Evolutionary conservation across 2,329 filamentous ascomycete species (phyloP).

Genomic region (Xylaria sp.): DNA sequence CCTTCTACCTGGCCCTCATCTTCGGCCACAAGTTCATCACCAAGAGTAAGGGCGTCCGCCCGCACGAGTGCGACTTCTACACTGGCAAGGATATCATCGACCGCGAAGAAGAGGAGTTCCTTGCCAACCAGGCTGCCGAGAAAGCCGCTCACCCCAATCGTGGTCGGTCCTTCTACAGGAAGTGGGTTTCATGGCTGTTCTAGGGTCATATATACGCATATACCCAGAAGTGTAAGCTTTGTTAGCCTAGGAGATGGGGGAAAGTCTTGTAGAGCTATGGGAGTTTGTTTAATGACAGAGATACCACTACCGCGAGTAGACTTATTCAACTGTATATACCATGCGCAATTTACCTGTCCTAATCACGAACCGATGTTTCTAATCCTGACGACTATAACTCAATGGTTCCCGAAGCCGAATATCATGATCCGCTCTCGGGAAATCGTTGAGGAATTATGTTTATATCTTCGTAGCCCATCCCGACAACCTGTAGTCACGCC

Average conservation of each 20-base stretch:
- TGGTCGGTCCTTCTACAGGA: conserved; percentile 66
- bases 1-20: conserved; percentile 76
- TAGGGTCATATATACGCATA: conserved; percentile 50
- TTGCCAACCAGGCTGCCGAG: conserved; percentile 63
- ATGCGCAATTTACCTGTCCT: neutral
- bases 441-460: neutral
- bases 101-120: conserved; percentile 75
- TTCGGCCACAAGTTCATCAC: conserved; percentile 73
- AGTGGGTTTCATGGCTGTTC: conserved; percentile 70
- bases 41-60: conserved; percentile 64
- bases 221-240: neutral
- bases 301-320: conserved; percentile 30
- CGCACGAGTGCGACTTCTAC: conserved; percentile 74
- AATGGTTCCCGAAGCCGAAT: neutral
- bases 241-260: neutral
- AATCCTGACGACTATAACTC: neutral
- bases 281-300: conserved; percentile 24
- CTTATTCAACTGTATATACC: conserved; percentile 5
- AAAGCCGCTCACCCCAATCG: conserved; percentile 46
- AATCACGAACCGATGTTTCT: neutral
- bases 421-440: neutral
- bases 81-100: conserved; percentile 79
- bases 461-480: neutral
- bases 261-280: conserved; percentile 13
- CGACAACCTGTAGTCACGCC: neutral